Base-by-base conservation (phyloP, 306 rosid genomes). In the Vicia villosa region DNA sequence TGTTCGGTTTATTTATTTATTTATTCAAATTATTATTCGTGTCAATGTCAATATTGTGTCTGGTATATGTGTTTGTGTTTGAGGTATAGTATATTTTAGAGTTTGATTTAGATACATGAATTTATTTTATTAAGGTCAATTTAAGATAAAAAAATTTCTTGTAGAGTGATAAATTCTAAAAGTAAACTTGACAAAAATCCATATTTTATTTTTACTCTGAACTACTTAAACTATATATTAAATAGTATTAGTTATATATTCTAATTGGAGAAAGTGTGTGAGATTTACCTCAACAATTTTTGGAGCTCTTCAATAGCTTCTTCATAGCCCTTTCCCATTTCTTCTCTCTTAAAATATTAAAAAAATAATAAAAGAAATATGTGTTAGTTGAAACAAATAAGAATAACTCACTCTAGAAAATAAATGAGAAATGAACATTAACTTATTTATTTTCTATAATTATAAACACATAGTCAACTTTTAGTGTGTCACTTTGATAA, bases 311-410 rank as follows among this genome's bases (percentile, higher is more conserved):
- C 85, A 89, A 94, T 82, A 52, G 99, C 97, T 55, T 88, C 92
- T 73, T 90, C 97, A 67, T 86, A 81, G 30, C 89, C 86, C 83
- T 90, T 93, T 10, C 86, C 96, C 98, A 94, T 90, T 37, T 90
- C 89, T 79, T 88, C 86, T 13, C 71, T 88, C 96, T 92, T 61
- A 51, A 16, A 52, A 5, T 4, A 10, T 51, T 24, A 24, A 51
- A 51, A 66, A 20, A 37, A 50, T 17, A 5, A 38, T 12, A 20
- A 26, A 60, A 15, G 2, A 17, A 34, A 54, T 24, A 78, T 34
- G 4, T 69, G 63, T 69, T 34, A 66, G 57, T 30, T 74, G 50
- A 58, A 36, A 71, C 57, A 26, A 40, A 21, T 16, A 28, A 19
- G 3, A 16, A 47, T 11, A 64, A 46, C 66, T 54, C 15, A 5